A percentile compares a stretch with the other conserved stretches of the same genome.
Conservation (phyloP, 176 grass and related monocot species). For the Carex cristatella region DNA sequence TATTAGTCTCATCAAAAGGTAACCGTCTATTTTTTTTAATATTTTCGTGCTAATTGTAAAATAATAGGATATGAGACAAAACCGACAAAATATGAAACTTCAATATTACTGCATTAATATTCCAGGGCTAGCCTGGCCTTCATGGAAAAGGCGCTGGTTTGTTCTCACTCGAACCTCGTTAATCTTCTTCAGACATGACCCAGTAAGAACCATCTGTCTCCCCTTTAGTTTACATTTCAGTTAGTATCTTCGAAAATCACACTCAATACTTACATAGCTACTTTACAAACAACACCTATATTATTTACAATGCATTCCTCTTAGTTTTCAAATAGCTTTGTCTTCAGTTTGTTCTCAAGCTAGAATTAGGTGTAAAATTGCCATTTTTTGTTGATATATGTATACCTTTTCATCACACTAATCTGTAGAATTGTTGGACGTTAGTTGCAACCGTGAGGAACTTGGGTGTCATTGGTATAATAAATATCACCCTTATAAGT, state of each 20-base stretch:
- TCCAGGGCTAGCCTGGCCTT: slow-evolving; percentile 92
- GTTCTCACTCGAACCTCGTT: slow-evolving; percentile 88
- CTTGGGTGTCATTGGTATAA: not conserved
- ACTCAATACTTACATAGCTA: slow-evolving; percentile 1
- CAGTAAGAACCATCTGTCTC: slow-evolving; percentile 48
- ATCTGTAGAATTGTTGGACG: not conserved
- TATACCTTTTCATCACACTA: not conserved
- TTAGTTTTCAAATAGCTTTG: not conserved
- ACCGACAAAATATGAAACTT: not conserved
- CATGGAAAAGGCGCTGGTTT: slow-evolving; percentile 99
- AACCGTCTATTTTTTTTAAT: slow-evolving; percentile 14
- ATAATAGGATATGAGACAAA: not conserved
- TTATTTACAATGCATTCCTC: not conserved
- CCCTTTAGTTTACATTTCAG: not conserved
- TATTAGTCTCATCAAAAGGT: slow-evolving; percentile 95
- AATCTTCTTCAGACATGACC: slow-evolving; percentile 87
- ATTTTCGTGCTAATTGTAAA: not conserved
- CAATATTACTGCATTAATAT: slow-evolving; percentile 8
- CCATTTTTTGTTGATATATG: not conserved
- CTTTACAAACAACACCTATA: slow-evolving; percentile 25
- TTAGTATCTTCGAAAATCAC: slow-evolving; percentile 2
- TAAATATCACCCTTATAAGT: not conserved
- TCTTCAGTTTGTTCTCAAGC: not conserved
- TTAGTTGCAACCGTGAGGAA: not conserved
- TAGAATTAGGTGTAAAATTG: not conserved